These are phyloP conservation scores for Saccharomycopsis microspora DNA, from an alignment of 805 yeast genomes.

Conservation along the genomic window DNA sequence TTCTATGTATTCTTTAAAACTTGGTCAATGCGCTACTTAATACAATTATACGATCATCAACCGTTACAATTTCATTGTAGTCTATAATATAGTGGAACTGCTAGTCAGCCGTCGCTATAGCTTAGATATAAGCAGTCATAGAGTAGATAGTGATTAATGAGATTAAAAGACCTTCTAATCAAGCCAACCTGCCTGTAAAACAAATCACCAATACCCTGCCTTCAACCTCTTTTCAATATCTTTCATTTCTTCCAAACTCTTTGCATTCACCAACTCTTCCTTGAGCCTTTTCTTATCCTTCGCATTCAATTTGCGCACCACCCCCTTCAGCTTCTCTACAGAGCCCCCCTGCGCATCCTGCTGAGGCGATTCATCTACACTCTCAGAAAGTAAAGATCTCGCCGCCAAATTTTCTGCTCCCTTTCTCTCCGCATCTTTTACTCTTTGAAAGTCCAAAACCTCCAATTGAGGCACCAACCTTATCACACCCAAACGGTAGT, in stretches of 20 bases:
- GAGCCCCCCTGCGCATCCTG: too few species aligned
- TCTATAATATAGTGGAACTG: too few species aligned
- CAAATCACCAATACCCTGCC: constrained; percentile 24
- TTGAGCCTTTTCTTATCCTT: constrained; percentile 43
- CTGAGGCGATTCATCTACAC: constrained; percentile 23
- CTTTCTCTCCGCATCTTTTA: constrained; percentile 43
- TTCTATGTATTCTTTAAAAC: too few species aligned
- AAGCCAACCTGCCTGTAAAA: background rate
- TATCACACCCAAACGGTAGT: constrained; percentile 51
- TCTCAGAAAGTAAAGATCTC: constrained; percentile 14
- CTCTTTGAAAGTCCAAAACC: constrained; percentile 56
- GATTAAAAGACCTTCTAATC: too few species aligned
- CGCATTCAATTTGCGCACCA: constrained; percentile 30
- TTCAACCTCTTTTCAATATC: constrained; percentile 45
- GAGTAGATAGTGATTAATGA: too few species aligned
- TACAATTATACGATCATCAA: too few species aligned
- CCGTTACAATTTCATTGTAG: too few species aligned
- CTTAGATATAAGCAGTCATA: too few species aligned
- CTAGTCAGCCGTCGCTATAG: too few species aligned
- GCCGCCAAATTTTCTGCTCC: constrained; percentile 35
- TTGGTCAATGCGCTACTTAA: too few species aligned
- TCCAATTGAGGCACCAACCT: constrained; percentile 53
- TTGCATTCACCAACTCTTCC: constrained; percentile 46
- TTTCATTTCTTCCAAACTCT: constrained; percentile 64
- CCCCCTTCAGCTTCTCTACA: constrained; percentile 25